Conservation (phyloP, 2,329 filamentous ascomycete genomes). For the Tolypocladium cylindrosporum region DNA sequence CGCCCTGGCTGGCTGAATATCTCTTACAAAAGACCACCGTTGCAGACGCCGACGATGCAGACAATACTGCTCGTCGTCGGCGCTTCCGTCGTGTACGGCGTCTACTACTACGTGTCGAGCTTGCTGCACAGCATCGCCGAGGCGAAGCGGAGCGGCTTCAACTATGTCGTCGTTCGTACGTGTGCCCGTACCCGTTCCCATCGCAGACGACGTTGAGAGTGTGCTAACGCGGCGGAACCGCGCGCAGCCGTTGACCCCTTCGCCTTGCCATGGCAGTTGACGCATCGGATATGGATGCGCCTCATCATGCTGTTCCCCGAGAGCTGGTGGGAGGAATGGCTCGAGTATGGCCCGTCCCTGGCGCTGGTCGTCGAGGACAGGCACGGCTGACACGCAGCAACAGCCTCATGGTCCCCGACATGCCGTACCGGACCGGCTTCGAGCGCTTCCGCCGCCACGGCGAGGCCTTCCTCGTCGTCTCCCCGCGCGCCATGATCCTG, state of each 20-base stretch:
- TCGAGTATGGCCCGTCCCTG: conserved; percentile 37
- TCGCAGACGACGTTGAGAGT: neutral
- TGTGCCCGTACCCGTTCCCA: conserved; percentile 8
- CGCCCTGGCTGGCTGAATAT: no score
- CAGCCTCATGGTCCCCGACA: conserved; percentile 49
- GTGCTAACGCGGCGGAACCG: neutral
- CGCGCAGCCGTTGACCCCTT: conserved; percentile 36
- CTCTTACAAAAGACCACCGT: neutral
- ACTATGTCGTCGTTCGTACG: conserved; percentile 44
- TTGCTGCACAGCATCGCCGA: conserved; percentile 34
- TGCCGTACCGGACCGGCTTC: conserved; percentile 45
- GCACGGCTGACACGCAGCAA: conserved; percentile 3
- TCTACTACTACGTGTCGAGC: conserved; percentile 20
- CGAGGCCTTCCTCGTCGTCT: conserved; percentile 56
- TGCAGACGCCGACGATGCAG: conserved; percentile 13
- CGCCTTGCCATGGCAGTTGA: conserved; percentile 45
- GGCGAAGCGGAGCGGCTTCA: conserved; percentile 40
- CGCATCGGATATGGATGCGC: conserved; percentile 42
- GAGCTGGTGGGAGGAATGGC: conserved; percentile 45
- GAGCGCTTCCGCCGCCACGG: conserved; percentile 48
- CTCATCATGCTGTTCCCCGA: conserved; percentile 45
- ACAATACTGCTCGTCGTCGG: conserved; percentile 23
- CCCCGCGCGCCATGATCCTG: conserved; percentile 41
- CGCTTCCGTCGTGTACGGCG: conserved; percentile 21
- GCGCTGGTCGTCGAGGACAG: neutral